Conservation (phyloP, 2,329 filamentous ascomycete species). For the Juglanconis juglandina region DNA sequence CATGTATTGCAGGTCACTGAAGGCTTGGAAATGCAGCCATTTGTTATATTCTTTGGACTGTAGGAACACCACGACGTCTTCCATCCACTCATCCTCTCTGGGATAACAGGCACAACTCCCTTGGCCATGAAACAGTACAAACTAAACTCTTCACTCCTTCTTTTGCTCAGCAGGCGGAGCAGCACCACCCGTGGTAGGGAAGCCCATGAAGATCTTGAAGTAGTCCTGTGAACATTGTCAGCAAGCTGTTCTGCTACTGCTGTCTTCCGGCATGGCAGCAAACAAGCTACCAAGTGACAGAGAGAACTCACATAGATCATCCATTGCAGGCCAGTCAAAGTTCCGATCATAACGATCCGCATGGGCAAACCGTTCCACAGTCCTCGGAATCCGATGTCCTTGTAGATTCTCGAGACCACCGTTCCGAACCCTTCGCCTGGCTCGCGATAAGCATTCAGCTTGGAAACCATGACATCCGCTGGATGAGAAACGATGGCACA, state of each 20-base stretch:
- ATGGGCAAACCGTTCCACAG: conserved; percentile 89
- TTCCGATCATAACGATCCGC: conserved; percentile 84
- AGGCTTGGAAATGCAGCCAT: not conserved
- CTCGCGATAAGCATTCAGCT: conserved; percentile 77
- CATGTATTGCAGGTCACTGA: not conserved
- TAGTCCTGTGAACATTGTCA: conserved; percentile 57
- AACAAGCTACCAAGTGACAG: not conserved
- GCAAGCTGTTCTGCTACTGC: not conserved
- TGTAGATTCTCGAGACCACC: conserved; percentile 78
- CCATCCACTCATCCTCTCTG: not conserved
- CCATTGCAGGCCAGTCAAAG: conserved; percentile 82
- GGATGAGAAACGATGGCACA: conserved; percentile 80
- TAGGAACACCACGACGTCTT: not conserved
- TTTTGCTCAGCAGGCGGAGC: conserved; percentile 51
- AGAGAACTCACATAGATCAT: conserved; percentile 72
- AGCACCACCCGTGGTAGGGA: conserved; percentile 76
- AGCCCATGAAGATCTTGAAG: conserved; percentile 86
- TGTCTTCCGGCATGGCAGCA: not conserved
- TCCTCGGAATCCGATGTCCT: conserved; percentile 80
- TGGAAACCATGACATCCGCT: conserved; percentile 87
- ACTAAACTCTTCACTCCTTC: not conserved
- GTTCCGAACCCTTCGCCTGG: conserved; percentile 74
- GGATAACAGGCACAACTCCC: not conserved
- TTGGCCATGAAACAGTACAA: not conserved
- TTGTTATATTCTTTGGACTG: not conserved